Conservation (phyloP, 2,329 filamentous ascomycete species). For the Penicillium occitanis region DNA sequence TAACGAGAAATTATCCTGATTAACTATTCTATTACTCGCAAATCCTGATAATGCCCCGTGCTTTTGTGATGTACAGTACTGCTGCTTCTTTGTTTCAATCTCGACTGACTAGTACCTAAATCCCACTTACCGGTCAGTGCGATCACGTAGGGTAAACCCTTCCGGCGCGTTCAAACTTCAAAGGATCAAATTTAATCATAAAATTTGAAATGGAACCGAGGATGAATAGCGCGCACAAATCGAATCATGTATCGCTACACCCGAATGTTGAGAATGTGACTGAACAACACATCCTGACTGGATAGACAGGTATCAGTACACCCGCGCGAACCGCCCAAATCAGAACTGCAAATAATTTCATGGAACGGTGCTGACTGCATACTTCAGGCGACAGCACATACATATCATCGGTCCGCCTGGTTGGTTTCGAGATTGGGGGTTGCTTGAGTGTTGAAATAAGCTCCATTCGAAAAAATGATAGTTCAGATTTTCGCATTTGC, state of each 20-base stretch:
- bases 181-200: not conserved
- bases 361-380: not conserved
- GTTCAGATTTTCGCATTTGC: constrained; percentile 6
- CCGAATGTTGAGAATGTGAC: not conserved
- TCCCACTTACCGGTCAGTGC: not conserved
- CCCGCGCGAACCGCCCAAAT: constrained; percentile 15
- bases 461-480: not conserved
- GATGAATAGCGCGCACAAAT: not conserved
- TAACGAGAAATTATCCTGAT: not conserved
- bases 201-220: not conserved
- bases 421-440: constrained; percentile 6
- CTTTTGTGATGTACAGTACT: not conserved
- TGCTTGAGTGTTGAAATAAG: not conserved
- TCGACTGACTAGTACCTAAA: not conserved
- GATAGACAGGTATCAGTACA: not conserved
- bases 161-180: not conserved
- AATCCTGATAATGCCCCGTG: not conserved
- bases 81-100: not conserved
- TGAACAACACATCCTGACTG: not conserved
- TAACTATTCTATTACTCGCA: not conserved
- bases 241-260: not conserved
- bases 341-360: not conserved
- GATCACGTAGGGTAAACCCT: not conserved
- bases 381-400: not conserved
- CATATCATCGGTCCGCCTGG: not conserved